Conservation (phyloP, 2,329 filamentous ascomycete species). For the Phaeosphaeria sp. region DNA sequence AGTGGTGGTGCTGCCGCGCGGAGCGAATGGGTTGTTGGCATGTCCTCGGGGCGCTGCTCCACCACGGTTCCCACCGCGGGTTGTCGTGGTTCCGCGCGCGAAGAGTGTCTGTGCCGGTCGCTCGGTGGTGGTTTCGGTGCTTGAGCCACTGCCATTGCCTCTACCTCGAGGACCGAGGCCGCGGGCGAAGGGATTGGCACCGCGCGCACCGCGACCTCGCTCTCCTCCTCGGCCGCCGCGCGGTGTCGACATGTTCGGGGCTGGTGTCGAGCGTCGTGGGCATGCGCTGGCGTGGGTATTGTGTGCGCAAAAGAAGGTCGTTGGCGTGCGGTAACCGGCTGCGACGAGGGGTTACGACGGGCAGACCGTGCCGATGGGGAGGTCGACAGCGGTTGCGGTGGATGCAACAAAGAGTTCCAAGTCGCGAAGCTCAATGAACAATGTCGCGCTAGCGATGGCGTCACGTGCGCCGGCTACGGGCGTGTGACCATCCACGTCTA, state of each 20-base stretch:
- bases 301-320: background rate
- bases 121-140: slow-evolving; percentile 14
- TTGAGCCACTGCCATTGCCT: slow-evolving; percentile 14
- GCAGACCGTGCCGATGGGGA: slow-evolving; percentile 25
- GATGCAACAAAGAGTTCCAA: slow-evolving; percentile 19
- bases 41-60: slow-evolving; percentile 4
- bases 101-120: slow-evolving; percentile 16
- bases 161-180: slow-evolving; percentile 22
- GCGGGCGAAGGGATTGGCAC: slow-evolving; percentile 11
- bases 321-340: background rate
- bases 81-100: slow-evolving; percentile 5
- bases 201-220: slow-evolving; percentile 22
- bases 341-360: background rate
- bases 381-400: slow-evolving; percentile 27
- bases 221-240: slow-evolving; percentile 30
- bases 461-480: background rate
- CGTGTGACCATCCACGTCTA: background rate
- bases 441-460: background rate
- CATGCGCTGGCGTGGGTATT: slow-evolving; percentile 15
- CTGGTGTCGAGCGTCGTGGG: slow-evolving; percentile 11
- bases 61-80: background rate
- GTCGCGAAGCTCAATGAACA: slow-evolving; percentile 15
- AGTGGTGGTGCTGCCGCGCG: slow-evolving; percentile 9
- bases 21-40: background rate
- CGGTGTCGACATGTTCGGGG: slow-evolving; percentile 38